These are phyloP conservation scores for Colletotrichum eleusines DNA, from an alignment of 2,329 filamentous ascomycete species.

Conservation along the genomic window DNA sequence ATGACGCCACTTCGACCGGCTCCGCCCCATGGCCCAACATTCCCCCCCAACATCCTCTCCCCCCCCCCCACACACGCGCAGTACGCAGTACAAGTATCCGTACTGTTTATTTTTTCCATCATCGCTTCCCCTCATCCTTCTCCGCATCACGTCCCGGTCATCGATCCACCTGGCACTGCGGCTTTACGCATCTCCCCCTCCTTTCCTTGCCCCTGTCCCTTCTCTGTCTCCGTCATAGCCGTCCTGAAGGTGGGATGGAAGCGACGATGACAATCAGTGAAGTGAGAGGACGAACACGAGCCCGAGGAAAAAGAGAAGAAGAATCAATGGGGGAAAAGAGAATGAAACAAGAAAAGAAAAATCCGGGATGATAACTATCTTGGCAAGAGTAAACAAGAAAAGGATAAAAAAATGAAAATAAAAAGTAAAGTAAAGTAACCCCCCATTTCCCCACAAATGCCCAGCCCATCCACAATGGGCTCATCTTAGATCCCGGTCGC, in stretches of 20 bases:
- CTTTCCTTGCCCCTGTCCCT: neutral
- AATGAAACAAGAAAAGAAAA: no score
- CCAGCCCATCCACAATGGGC: neutral
- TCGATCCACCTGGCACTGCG: neutral
- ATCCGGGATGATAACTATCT: no score
- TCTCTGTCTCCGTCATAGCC: neutral
- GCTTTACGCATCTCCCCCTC: slow-evolving; percentile 19
- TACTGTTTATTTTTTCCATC: slow-evolving; percentile 9
- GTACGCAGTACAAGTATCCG: no score
- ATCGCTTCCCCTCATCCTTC: slow-evolving; percentile 26
- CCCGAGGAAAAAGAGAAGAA: neutral
- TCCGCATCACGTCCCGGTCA: slow-evolving; percentile 23
- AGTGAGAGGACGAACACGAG: fast-evolving
- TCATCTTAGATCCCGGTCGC: neutral
- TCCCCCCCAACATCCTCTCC: neutral
- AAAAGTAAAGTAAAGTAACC: neutral
- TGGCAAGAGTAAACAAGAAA: neutral
- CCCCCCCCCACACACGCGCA: neutral
- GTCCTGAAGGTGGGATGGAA: neutral
- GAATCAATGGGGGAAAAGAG: no score
- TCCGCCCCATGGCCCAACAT: slow-evolving; percentile 4
- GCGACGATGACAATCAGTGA: neutral
- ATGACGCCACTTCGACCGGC: slow-evolving; percentile 17
- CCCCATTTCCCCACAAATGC: neutral
- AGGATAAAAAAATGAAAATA: neutral